Evolutionary conservation across 2,329 filamentous ascomycete species (phyloP).

Genomic region (Parascedosporium putredinis): DNA sequence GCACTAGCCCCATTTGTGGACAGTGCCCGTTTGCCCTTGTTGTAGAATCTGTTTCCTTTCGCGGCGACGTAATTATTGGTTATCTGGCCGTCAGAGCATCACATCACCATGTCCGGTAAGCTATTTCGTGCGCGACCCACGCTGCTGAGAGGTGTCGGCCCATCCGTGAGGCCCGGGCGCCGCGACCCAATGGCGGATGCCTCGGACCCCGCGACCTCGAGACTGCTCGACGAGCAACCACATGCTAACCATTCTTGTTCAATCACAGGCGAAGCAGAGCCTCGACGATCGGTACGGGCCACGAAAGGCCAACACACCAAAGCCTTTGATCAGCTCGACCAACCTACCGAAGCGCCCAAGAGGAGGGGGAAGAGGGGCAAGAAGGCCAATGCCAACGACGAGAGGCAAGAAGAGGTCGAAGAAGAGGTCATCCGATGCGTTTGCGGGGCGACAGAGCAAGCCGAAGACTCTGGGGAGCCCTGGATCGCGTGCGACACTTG

Average conservation of each 20-base stretch:
- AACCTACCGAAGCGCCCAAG: conserved; percentile 42
- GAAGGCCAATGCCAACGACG: conserved; percentile 43
- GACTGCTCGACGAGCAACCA: background rate
- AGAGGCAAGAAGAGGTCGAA: conserved; percentile 35
- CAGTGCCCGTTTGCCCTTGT: background rate
- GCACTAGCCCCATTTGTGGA: background rate
- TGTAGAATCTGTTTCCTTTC: background rate
- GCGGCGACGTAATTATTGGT: conserved; percentile 6
- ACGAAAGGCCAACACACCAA: conserved; percentile 96
- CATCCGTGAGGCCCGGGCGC: too few species aligned
- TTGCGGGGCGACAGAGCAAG: conserved; percentile 77
- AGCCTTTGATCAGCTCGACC: conserved; percentile 67
- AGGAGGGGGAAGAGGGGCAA: conserved; percentile 36
- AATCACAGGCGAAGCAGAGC: conserved; percentile 50
- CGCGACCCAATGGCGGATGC: too few species aligned
- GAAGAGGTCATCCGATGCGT: conserved; percentile 84
- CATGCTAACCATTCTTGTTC: conserved; percentile 8
- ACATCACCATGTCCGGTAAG: conserved; percentile 9
- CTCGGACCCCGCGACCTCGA: background rate
- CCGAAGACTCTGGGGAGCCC: conserved; percentile 74
- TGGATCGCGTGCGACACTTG: conserved; percentile 97
- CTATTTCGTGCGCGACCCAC: background rate
- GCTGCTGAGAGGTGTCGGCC: background rate
- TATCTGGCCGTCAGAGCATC: background rate
- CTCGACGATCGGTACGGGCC: conserved; percentile 84